Conservation (phyloP, 1,139 yeast species). For the Suzukiozyma palmioleophila region DNA sequence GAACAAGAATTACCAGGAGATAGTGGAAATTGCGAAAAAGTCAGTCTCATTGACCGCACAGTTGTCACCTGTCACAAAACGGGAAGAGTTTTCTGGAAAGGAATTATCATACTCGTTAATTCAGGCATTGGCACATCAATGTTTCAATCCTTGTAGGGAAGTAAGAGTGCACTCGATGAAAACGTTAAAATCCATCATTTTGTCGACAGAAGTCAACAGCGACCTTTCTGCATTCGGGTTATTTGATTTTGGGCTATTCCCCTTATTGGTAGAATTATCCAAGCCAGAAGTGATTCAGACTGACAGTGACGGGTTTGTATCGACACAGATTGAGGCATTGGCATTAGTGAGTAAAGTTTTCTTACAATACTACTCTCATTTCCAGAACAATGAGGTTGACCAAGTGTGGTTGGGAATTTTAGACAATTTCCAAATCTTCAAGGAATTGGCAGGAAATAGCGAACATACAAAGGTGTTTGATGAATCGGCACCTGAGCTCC, state of each 20-base stretch:
- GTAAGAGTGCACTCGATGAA: constrained; percentile 62
- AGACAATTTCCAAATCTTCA: constrained; percentile 26
- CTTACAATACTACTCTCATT: constrained; percentile 41
- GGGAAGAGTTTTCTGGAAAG: constrained; percentile 22
- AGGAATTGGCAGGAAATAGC: constrained; percentile 19
- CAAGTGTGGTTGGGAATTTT: constrained; percentile 35
- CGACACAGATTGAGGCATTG: constrained; percentile 64
- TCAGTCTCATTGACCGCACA: constrained; percentile 60
- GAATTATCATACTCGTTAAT: constrained; percentile 54
- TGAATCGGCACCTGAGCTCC: constrained; percentile 60
- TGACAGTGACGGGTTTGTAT: constrained; percentile 59
- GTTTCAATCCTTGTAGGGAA: constrained; percentile 82
- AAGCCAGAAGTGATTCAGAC: constrained; percentile 65
- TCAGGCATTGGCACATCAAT: constrained; percentile 83
- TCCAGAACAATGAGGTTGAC: constrained; percentile 20
- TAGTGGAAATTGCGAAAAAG: constrained; percentile 54
- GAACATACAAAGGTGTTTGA: constrained; percentile 34
- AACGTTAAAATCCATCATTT: constrained; percentile 44
- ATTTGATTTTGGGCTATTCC: constrained; percentile 71
- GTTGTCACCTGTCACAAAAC: constrained; percentile 31
- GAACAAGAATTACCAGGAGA: constrained; percentile 43
- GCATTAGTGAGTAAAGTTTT: constrained; percentile 68
- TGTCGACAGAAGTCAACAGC: constrained; percentile 25
- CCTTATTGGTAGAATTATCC: constrained; percentile 62
- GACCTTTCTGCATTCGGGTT: constrained; percentile 47